Conservation (phyloP, 2,329 filamentous ascomycete species). For the Graphilbum ipis-grandicollis region DNA sequence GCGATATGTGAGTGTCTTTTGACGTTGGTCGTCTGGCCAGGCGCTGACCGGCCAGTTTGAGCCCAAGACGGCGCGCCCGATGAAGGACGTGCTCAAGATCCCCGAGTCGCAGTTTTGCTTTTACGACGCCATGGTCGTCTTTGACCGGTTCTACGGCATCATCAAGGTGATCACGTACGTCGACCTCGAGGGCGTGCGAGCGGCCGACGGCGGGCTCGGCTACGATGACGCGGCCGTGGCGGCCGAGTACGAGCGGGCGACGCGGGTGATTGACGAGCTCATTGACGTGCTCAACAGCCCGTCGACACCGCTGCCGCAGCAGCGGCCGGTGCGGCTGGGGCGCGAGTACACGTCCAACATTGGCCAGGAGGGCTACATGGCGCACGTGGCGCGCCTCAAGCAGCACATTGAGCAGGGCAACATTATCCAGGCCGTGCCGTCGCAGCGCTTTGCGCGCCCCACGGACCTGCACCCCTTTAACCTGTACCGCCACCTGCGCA, state of each 20-base stretch:
- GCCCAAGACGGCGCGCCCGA: conserved; percentile 76
- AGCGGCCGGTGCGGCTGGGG: conserved; percentile 53
- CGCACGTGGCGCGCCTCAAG: conserved; percentile 74
- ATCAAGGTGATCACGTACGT: conserved; percentile 91
- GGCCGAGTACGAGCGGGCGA: conserved; percentile 52
- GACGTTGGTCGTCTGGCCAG: too few species aligned
- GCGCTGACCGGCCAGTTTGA: conserved; percentile 47
- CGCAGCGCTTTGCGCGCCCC: conserved; percentile 77
- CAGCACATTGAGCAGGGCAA: conserved; percentile 80
- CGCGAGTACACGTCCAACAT: conserved; percentile 86
- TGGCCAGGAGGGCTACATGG: conserved; percentile 73
- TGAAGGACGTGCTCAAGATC: conserved; percentile 76
- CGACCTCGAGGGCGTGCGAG: conserved; percentile 36
- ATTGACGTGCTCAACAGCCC: conserved; percentile 56
- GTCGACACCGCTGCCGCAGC: conserved; percentile 60
- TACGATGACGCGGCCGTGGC: conserved; percentile 26
- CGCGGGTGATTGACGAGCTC: conserved; percentile 43
- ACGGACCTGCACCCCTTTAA: conserved; percentile 93
- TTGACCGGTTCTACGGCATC: conserved; percentile 86
- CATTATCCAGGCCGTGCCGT: conserved; percentile 95
- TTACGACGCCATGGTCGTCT: conserved; percentile 83
- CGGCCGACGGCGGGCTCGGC: conserved; percentile 1
- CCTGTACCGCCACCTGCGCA: conserved; percentile 87
- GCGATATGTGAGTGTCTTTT: conserved; percentile 31
- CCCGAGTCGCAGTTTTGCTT: conserved; percentile 96